Evolutionary conservation across 805 yeast species (phyloP), one percentile per base, ranked within the genome.

Genomic region (Schizosaccharomyces cryophilus): DNA sequence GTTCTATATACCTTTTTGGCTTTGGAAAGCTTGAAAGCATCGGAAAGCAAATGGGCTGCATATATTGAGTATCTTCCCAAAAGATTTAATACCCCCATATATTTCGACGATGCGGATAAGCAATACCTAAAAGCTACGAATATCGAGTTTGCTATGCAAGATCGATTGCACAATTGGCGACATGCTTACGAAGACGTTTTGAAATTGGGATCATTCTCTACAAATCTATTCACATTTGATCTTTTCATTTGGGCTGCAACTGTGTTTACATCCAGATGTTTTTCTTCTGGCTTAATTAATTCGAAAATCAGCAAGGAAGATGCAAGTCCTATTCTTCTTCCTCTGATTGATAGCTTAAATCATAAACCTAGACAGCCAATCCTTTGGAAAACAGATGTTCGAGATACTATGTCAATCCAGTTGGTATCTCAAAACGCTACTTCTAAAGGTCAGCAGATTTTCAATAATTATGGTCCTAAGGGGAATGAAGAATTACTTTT

Each of bases 391-490:
- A 67, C 64, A 5, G 58, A 61, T 51, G n/a, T 29, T 51, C 30
- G 26, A 4, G 64, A 64, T 19, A 66, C 61, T 38, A 26, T 26
- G 56, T 47, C 62, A 58, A 48, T 69, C 47, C 55, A 64, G 6
- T 55, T 65, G 21, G 59, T 62, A 9, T 68, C 78, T 0, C 72
- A 73, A 21, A 69, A 73, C 3, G 55, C 62, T 6, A 38, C 60
- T 65, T n/a, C 62, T 2, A 64, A 63, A 1, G 78, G 78, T 1
- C 68, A 71, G 1, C 84, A 87, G 67, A 64, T 89, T 0, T 85
- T 71, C 71, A 88, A 88, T 68, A 85, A 86, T 70, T 88, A 89
- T 70, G 96, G 96, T 1, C 80, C 85, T 61, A 88, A 87, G 69
- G 84, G 93, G 0, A 88, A 87, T 67, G 94, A 85, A 64, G 95